A percentile compares a stretch with the other conserved stretches of the same genome.
These are phyloP conservation scores for Leucaena leucocephala DNA, from an alignment of 306 rosid species.

Conservation along the genomic window DNA sequence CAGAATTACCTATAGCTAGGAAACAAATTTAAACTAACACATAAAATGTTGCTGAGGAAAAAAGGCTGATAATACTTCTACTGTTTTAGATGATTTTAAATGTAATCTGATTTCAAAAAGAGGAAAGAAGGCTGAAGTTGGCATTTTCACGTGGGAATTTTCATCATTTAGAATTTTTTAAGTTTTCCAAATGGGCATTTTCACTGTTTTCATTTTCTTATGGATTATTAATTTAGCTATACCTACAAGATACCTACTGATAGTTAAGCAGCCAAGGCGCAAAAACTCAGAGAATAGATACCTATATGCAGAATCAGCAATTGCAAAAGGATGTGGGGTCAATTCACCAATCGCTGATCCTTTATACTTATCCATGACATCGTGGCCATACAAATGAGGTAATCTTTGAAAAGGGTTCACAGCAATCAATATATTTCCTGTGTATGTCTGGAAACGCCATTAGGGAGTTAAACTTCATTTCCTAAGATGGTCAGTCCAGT, in stretches of 20 bases:
- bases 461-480: conserved; percentile 34
- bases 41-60: background rate
- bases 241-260: background rate
- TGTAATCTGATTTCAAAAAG: background rate
- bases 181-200: background rate
- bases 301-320: conserved; percentile 97
- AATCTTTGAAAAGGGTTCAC: conserved; percentile 91
- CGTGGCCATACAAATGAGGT: conserved; percentile 72
- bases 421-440: conserved; percentile 94
- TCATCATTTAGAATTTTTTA: background rate
- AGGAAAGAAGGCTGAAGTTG: conserved; percentile 2
- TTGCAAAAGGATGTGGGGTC: conserved; percentile 97
- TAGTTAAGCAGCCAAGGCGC: conserved; percentile 1
- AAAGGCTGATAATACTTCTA: background rate
- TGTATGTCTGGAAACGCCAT: conserved; percentile 77
- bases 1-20: background rate
- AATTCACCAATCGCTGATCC: conserved; percentile 80
- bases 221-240: background rate
- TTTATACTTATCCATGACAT: conserved; percentile 79
- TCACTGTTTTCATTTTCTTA: background rate
- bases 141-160: background rate
- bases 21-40: background rate
- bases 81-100: background rate
- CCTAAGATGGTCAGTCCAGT: background rate
- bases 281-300: conserved; percentile 45